Percentiles rank a stretch among this genome's conserved stretches.
These are phyloP conservation scores for Manihot esculenta DNA, from an alignment of 441 rosid genomes.

Conservation along the genomic window DNA sequence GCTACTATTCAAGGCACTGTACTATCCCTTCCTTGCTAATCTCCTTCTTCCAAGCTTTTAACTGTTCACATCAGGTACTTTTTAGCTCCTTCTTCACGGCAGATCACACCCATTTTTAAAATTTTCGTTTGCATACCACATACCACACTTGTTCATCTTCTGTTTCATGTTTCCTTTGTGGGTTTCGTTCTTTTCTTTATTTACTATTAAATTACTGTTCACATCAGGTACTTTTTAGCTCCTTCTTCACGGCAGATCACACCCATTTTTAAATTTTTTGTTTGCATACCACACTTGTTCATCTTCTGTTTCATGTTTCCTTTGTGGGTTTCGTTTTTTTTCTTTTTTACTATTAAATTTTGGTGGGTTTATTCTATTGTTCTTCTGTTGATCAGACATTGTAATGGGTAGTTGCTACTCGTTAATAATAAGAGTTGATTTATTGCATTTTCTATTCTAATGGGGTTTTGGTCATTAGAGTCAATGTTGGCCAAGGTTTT, in stretches of 20 bases:
- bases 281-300: background rate
- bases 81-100: conserved; percentile 7
- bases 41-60: conserved; percentile 11
- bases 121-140: background rate
- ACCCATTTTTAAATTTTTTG: background rate
- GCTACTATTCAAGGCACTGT: conserved; percentile 16
- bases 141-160: background rate
- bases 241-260: conserved; percentile 22
- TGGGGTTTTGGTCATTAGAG: conserved; percentile 3
- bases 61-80: conserved; percentile 29
- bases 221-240: conserved; percentile 22
- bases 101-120: conserved; percentile 20
- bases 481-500: conserved; percentile 16
- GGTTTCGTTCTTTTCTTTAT: too few species aligned
- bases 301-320: background rate
- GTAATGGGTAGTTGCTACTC: conserved; percentile 10
- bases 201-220: too few species aligned
- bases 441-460: background rate
- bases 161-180: conserved; percentile 3
- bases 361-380: background rate
- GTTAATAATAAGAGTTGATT: conserved; percentile 4
- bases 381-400: conserved; percentile 23
- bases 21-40: conserved; percentile 17
- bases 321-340: conserved; percentile 4
- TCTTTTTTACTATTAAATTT: background rate